phyloP scores from a whole-genome alignment of 768 basidiomycete genomes.

The Jaapia argillacea region DNA sequence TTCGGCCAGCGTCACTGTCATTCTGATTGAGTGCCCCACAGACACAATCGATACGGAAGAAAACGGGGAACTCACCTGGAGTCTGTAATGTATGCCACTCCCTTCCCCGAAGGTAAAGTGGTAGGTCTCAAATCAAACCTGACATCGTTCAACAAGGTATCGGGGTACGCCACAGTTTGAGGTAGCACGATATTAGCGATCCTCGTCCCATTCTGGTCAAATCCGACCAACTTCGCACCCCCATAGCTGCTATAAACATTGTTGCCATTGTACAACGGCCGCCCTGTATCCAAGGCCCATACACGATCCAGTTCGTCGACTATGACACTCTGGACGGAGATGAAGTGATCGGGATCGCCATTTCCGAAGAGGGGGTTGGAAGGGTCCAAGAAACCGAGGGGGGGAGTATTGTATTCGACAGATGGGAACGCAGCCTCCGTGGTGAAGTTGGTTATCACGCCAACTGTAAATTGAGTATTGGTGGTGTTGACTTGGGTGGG shows the following conservation, averaged over 20 bases:
- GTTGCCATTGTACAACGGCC: constrained; percentile 13
- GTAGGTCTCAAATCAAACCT: constrained; percentile 11
- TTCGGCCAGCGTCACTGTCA: background rate
- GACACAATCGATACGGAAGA: background rate
- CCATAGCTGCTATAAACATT: constrained; percentile 7
- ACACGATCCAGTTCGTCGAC: constrained; percentile 15
- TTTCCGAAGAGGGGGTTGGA: constrained; percentile 11
- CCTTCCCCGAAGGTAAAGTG: constrained; percentile 3
- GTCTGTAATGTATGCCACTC: constrained; percentile 12
- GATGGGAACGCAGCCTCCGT: constrained; percentile 10
- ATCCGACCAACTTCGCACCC: constrained; percentile 14
- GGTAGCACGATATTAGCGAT: constrained; percentile 12
- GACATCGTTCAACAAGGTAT: constrained; percentile 14
- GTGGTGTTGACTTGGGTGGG: background rate
- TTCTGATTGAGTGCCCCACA: constrained; percentile 6
- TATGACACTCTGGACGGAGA: constrained; percentile 14
- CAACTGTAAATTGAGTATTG: background rate
- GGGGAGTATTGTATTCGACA: constrained; percentile 12
- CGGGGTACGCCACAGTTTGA: constrained; percentile 9
- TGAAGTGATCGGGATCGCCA: constrained; percentile 9
- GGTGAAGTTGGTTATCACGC: constrained; percentile 3
- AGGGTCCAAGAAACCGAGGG: constrained; percentile 8
- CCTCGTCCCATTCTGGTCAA: constrained; percentile 8
- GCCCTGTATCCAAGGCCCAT: constrained; percentile 15
- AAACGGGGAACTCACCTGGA: background rate